These are phyloP conservation scores for Gynostemma pentaphyllum DNA, from an alignment of 306 rosid species.

Conservation along the genomic window DNA sequence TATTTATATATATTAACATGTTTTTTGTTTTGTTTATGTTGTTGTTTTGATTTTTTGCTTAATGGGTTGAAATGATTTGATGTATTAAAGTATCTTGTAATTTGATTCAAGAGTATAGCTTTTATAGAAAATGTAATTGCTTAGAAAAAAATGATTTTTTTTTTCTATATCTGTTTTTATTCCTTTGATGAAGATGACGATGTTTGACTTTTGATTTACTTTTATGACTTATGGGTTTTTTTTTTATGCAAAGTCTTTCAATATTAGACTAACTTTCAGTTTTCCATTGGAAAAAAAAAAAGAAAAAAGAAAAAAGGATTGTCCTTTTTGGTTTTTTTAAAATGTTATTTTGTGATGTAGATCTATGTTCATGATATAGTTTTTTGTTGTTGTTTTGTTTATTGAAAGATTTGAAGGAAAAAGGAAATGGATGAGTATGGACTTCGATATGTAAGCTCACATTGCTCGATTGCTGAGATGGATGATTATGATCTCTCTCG, in stretches of 20 bases:
- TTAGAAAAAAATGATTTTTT: background rate
- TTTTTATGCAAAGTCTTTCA: background rate
- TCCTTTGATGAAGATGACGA: background rate
- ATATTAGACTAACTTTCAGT: background rate
- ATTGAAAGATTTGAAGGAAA: background rate
- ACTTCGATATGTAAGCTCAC: constrained; percentile 45
- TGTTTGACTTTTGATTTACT: constrained; percentile 1
- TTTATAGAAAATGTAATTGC: constrained; percentile 1
- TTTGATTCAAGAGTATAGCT: background rate
- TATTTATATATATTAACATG: background rate
- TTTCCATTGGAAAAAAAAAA: background rate
- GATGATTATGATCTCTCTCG: constrained; percentile 52
- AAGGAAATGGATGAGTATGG: constrained; percentile 46
- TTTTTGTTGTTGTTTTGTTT: background rate
- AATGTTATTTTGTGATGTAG: background rate
- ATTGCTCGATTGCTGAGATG: constrained; percentile 51
- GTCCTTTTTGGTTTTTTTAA: constrained; percentile 1
- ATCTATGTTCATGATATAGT: background rate
- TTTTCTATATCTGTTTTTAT: background rate
- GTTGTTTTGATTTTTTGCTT: background rate
- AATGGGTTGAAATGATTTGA: background rate
- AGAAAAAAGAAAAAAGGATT: no score
- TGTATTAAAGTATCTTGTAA: background rate
- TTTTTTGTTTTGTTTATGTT: background rate
- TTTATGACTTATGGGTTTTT: background rate